These are phyloP conservation scores for Talinum fruticosum DNA, from an alignment of 148 eudicot genomes.

Conservation along the genomic window DNA sequence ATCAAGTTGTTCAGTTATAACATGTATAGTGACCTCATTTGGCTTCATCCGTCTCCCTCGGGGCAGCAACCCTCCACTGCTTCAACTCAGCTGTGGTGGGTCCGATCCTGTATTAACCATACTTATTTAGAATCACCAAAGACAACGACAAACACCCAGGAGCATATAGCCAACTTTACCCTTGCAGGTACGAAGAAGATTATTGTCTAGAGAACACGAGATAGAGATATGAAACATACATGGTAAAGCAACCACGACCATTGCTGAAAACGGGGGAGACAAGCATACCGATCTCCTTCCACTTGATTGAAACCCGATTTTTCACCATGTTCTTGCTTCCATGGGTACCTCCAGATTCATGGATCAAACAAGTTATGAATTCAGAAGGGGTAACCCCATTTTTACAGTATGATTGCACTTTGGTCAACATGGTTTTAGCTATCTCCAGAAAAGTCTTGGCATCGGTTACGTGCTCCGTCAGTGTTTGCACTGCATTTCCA, in stretches of 20 bases:
- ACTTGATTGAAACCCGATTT: slow-evolving; percentile 22
- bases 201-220: not conserved
- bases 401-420: slow-evolving; percentile 31
- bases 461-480: slow-evolving; percentile 66
- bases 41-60: slow-evolving; percentile 21
- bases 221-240: slow-evolving; percentile 13
- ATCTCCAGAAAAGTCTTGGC: slow-evolving; percentile 50
- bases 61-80: slow-evolving; percentile 32
- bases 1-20: slow-evolving; percentile 33
- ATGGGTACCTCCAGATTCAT: slow-evolving; percentile 34
- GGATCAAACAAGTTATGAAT: slow-evolving; percentile 42
- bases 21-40: not conserved
- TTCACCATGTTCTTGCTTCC: slow-evolving; percentile 14
- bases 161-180: not conserved
- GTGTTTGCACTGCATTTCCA: slow-evolving; percentile 38
- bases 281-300: slow-evolving; percentile 45
- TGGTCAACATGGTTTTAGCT: slow-evolving; percentile 29
- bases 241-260: slow-evolving; percentile 15
- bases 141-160: too few species aligned
- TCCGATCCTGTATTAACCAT: slow-evolving; percentile 42
- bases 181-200: not conserved
- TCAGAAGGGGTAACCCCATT: slow-evolving; percentile 48
- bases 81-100: slow-evolving; percentile 47
- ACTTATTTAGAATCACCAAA: not conserved
- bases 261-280: slow-evolving; percentile 45